Evolutionary conservation across 2,329 filamentous ascomycete species (phyloP), one percentile per base, ranked within the genome.

Genomic region (Alternaria postmessia): DNA sequence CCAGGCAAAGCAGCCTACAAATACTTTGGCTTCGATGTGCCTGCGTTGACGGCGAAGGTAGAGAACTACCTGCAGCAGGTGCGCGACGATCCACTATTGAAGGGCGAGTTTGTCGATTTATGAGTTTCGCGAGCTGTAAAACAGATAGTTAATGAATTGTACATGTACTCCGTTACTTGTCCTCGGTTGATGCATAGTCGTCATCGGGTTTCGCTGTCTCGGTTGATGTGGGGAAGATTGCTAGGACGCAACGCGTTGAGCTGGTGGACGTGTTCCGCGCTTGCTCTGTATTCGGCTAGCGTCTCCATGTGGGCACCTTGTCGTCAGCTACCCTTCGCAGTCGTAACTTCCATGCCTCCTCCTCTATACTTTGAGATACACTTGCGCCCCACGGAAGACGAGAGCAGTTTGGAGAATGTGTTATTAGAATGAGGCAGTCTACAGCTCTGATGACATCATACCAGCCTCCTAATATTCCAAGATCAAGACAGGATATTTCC

Each of bases 1-100:
- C 86, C 86, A 0, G 83, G 85, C 0, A 82, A 83, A 62, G 81
- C 81, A 11, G 84, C 84, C 2, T 87, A 88, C 69, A 81, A 83
- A 64, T 83, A 83, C 54, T 88, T 88, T 68, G 84, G 86, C 1
- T 87, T 59, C 8, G 52, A 59, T 41, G 52, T 59, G 5, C 52
- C 51, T 18, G 51, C 52, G 7, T 85, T 84, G 63, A 81, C 84
- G 6, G 64, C 62, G 11, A 82, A 81, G 69, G 72, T 82, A 1
- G 66, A 68, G 48, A 65, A 57, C 3, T 78, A 81, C 30, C 59
- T 82, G 22, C 69, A 78, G 38, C 73, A 75, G 52, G 66, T 79
- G 52, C 71, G 72, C 64, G 75, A 71, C 20, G 77, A 80, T 46
- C 74, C 73, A 1, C 68, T 80, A 20, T 46, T 77, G 7, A 64